Evolutionary conservation across 1,284 basidiomycete genomes (phyloP).

Genomic region (Malassezia yamatoensis): DNA sequence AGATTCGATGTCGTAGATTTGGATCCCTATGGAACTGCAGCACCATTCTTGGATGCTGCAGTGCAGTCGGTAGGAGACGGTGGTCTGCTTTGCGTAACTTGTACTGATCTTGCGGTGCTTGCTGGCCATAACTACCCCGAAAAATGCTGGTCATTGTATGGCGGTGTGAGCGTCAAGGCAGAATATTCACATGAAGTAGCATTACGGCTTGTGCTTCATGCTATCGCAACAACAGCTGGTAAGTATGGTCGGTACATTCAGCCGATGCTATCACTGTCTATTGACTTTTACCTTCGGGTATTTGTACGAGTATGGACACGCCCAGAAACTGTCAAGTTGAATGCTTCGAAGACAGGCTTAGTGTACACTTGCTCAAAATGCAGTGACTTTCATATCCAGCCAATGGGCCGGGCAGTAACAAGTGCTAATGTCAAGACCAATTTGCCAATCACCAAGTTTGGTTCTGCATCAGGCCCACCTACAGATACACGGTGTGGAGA

Average conservation of each 20-base stretch:
- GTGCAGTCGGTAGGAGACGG: constrained; percentile 74
- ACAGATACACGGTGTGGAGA: constrained; percentile 63
- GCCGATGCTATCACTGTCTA: constrained; percentile 82
- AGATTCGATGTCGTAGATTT: constrained; percentile 90
- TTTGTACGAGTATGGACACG: constrained; percentile 71
- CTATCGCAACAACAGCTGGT: constrained; percentile 72
- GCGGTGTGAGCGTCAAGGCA: constrained; percentile 78
- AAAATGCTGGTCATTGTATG: constrained; percentile 59
- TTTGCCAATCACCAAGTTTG: constrained; percentile 48
- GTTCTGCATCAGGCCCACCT: constrained; percentile 64
- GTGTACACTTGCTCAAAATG: constrained; percentile 41
- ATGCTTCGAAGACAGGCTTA: constrained; percentile 46
- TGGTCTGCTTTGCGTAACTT: constrained; percentile 85
- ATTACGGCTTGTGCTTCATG: constrained; percentile 69
- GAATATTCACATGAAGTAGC: constrained; percentile 69
- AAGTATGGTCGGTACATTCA: constrained; percentile 85
- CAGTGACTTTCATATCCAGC: constrained; percentile 30
- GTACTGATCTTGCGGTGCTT: constrained; percentile 86
- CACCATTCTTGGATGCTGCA: constrained; percentile 92
- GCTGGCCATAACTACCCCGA: constrained; percentile 91
- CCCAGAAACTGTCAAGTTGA: constrained; percentile 76
- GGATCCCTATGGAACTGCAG: constrained; percentile 93
- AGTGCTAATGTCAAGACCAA: constrained; percentile 27
- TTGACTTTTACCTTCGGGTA: constrained; percentile 92
- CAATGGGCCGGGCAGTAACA: constrained; percentile 28